These are phyloP conservation scores for Coriolopsis trogii DNA, from an alignment of 1,284 basidiomycete species.

Conservation along the genomic window DNA sequence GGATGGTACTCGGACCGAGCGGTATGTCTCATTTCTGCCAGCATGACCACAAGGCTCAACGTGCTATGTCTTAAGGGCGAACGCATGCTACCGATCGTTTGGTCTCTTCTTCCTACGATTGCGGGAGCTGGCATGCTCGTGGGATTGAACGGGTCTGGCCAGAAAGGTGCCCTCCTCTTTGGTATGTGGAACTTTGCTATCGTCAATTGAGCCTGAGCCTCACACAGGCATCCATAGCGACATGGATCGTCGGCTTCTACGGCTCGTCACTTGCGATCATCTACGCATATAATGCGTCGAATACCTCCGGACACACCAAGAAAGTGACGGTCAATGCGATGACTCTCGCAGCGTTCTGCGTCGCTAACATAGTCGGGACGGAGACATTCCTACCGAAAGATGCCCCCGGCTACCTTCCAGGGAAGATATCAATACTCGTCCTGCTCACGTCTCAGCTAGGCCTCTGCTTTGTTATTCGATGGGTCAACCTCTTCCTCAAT, in stretches of 20 bases:
- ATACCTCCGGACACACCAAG: conserved; percentile 70
- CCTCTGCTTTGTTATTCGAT: conserved; percentile 53
- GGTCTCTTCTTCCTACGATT: conserved; percentile 64
- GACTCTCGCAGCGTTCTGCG: conserved; percentile 58
- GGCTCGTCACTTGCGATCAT: conserved; percentile 62
- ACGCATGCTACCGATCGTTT: conserved; percentile 66
- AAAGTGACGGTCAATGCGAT: conserved; percentile 64
- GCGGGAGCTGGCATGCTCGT: conserved; percentile 59
- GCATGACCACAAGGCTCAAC: background rate
- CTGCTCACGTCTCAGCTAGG: conserved; percentile 56
- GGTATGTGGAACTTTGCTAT: conserved; percentile 36
- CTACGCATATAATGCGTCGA: conserved; percentile 69
- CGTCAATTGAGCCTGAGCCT: background rate
- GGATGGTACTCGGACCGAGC: conserved; percentile 70
- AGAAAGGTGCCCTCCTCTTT: conserved; percentile 61
- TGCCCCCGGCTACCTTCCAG: conserved; percentile 63
- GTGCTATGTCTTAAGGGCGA: conserved; percentile 43
- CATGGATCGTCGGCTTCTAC: conserved; percentile 61
- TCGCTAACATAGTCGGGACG: conserved; percentile 63
- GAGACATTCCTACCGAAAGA: conserved; percentile 67
- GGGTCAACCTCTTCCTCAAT: conserved; percentile 60
- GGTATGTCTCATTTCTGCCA: conserved; percentile 33
- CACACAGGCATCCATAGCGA: conserved; percentile 39
- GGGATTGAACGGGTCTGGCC: conserved; percentile 49
- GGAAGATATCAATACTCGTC: conserved; percentile 64